Conservation (phyloP, 2,329 filamentous ascomycete species). For the Orbilia ellipsospora region DNA sequence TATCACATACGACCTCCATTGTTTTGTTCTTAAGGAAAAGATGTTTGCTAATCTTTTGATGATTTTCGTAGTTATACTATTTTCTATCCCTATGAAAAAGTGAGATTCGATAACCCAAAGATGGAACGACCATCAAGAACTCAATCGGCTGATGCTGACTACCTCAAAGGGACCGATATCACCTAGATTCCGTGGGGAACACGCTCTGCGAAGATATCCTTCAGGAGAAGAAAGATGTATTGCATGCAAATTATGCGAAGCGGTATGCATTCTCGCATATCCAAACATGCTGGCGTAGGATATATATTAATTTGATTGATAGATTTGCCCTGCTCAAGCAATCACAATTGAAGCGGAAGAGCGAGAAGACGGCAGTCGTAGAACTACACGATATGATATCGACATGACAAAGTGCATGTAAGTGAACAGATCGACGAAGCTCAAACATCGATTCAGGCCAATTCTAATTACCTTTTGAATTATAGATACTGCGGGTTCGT, state of each 20-base stretch:
- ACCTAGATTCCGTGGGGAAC: slow-evolving; percentile 96
- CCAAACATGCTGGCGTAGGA: background rate
- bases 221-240: slow-evolving; percentile 99
- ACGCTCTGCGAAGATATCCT: slow-evolving; percentile 94
- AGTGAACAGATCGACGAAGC: slow-evolving; percentile 14
- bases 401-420: slow-evolving; percentile 99
- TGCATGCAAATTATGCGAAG: slow-evolving; percentile 99
- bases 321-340: slow-evolving; percentile 95
- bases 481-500: slow-evolving; percentile 38
- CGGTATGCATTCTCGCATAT: slow-evolving; percentile 65
- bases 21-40: no score
- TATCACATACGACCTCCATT: background rate
- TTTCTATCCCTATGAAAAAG: slow-evolving; percentile 98
- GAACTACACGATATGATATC: slow-evolving; percentile 97
- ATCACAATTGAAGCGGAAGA: slow-evolving; percentile 99
- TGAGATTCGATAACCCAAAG: slow-evolving; percentile 60
- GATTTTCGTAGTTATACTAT: slow-evolving; percentile 82
- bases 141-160: slow-evolving; percentile 10
- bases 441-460: background rate
- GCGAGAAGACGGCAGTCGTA: slow-evolving; percentile 91
- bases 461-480: background rate
- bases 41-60: background rate
- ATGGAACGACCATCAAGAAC: background rate
- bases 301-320: slow-evolving; percentile 46
- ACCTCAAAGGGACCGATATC: slow-evolving; percentile 83